Base-by-base conservation (phyloP, 257 asterid genomes). In the Leptodermis oblonga region DNA sequence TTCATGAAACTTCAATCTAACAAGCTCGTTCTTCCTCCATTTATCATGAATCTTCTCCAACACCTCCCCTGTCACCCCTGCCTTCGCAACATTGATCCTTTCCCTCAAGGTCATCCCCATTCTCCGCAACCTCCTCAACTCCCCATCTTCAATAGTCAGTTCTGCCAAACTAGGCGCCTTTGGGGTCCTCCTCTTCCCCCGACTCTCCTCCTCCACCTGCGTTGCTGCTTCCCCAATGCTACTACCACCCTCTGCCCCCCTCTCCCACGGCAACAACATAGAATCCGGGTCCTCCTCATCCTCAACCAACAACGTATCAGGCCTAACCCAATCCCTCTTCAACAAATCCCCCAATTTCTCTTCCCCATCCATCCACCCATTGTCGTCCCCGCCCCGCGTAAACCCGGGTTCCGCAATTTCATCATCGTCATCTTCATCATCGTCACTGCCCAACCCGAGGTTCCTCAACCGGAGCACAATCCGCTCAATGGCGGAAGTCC, bases 321-420 rank as follows among this genome's bases (percentile, higher is more conserved):
- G 99, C 54, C 97, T 82, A 39, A 90, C 85, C 97, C 99, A 93
- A 79, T 93, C 96, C 72, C 99, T 85, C 67, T 86, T 86, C 88
- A 93, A 80, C 83, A 93, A 90, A 80, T 90, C 97, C 75, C 99
- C 99, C 82, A 92, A 73, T n/a, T 83, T 90, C 54, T 86, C 97
- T 71, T 81, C 88, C 67, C 79, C 82, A 17, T 42, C 54, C n/a
- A 49, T 79, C 75, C 73, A 53, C 65, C 64, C 13, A 36, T 45
- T 72, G 51, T 20, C 54, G 10, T 43, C 49, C 49, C 18, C 49
- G 49, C 49, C 49, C 75, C 54, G n/a, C 71, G 62, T 51, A 56
- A 7, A 70, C 66, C 42, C 70, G 43, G 64, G 81, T 17, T 80
- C 76, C 20, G 69, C 82, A 25, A 80, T 9, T 30, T 70, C 83